Evolutionary conservation across 768 basidiomycete species (phyloP).

Genomic region (Tylopilus rubrobrunneus): DNA sequence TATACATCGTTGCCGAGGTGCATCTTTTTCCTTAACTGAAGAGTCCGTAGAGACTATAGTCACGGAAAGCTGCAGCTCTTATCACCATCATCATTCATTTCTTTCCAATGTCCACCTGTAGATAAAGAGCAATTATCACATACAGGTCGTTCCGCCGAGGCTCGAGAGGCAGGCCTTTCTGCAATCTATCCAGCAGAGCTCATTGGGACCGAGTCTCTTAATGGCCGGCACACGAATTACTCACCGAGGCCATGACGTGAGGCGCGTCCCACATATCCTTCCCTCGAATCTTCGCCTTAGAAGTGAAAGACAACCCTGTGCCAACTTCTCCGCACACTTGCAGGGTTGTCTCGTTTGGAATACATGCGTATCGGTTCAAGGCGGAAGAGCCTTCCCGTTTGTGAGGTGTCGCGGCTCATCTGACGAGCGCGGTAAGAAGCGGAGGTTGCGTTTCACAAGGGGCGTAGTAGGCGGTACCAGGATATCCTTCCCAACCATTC

Average conservation of each 20-base stretch:
- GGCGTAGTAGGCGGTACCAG: slow-evolving; percentile 18
- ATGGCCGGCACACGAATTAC: too few relatives aligned
- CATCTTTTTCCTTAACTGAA: slow-evolving; percentile 30
- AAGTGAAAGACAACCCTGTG: slow-evolving; percentile 67
- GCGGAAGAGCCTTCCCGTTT: slow-evolving; percentile 52
- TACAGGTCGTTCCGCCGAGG: slow-evolving; percentile 35
- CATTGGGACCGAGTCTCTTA: too few relatives aligned
- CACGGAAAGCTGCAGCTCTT: slow-evolving; percentile 58
- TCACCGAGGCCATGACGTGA: slow-evolving; percentile 23
- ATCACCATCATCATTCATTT: slow-evolving; percentile 55
- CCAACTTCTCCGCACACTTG: slow-evolving; percentile 48
- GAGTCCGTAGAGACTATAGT: slow-evolving; percentile 34
- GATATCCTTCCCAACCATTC: slow-evolving; percentile 26
- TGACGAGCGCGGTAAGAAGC: slow-evolving; percentile 62
- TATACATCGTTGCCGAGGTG: slow-evolving; percentile 63
- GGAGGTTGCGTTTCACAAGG: slow-evolving; percentile 44
- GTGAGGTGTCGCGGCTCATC: slow-evolving; percentile 54
- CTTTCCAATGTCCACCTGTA: slow-evolving; percentile 63
- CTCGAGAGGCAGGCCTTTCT: too few relatives aligned
- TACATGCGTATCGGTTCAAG: slow-evolving; percentile 61
- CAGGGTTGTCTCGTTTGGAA: slow-evolving; percentile 64
- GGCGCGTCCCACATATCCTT: slow-evolving; percentile 15
- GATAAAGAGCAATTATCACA: slow-evolving; percentile 64
- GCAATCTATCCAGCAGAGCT: slow-evolving; percentile 61
- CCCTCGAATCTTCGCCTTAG: slow-evolving; percentile 52